Percentiles rank a stretch among this genome's conserved stretches.
Evolutionary conservation across 2,329 filamentous ascomycete species (phyloP).

Genomic region (Cordyceps pruinosa): DNA sequence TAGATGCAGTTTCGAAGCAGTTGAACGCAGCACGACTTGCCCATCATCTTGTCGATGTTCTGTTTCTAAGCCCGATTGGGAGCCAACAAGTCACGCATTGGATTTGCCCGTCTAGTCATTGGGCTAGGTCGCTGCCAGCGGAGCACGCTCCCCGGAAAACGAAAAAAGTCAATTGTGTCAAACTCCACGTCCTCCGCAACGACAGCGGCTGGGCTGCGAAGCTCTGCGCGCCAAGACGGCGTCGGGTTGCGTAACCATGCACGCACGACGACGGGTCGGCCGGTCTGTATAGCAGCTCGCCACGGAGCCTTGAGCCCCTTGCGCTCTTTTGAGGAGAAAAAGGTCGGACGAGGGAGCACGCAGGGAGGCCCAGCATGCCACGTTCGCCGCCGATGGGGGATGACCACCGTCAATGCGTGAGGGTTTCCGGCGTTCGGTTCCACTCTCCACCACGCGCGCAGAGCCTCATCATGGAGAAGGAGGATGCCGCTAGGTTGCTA

Average conservation of each 20-base stretch:
- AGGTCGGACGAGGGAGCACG: neutral
- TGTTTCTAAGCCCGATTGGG: neutral
- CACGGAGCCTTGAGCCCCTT: neutral
- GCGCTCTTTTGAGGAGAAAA: neutral
- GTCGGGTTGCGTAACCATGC: neutral
- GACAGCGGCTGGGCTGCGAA: neutral
- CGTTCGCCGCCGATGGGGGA: neutral
- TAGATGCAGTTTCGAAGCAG: neutral
- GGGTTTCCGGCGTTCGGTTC: neutral
- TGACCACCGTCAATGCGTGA: neutral
- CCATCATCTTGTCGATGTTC: too few species aligned
- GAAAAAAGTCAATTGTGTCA: neutral
- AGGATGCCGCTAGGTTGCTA: neutral
- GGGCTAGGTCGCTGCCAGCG: neutral
- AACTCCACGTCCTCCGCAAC: neutral
- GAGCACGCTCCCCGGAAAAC: neutral
- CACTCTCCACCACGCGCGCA: slow-evolving; percentile 3
- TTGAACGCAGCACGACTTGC: neutral
- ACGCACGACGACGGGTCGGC: neutral
- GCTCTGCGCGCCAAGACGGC: neutral
- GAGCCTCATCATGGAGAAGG: slow-evolving; percentile 4
- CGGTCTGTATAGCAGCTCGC: neutral
- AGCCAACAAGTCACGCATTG: neutral
- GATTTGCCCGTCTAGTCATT: neutral
- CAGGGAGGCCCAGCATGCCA: neutral